These are phyloP conservation scores for Daedaleopsis nitida DNA, from an alignment of 768 basidiomycete genomes.

Conservation along the genomic window DNA sequence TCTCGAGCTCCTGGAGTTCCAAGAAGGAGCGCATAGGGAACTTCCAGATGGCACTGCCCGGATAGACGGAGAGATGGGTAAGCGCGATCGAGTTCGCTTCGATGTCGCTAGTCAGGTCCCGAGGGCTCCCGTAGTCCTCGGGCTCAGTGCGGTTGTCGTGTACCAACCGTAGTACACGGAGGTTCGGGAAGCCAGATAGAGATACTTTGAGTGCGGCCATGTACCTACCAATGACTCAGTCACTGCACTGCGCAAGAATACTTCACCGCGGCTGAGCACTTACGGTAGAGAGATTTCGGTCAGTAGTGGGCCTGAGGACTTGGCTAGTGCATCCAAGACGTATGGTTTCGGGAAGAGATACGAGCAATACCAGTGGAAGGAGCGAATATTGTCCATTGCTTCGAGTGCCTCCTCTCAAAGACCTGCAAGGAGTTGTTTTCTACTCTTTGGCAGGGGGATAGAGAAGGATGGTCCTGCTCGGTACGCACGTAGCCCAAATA, in stretches of 20 bases:
- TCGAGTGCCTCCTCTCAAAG: conserved; percentile 1
- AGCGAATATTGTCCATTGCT: not conserved
- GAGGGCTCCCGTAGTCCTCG: not conserved
- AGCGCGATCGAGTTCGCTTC: not conserved
- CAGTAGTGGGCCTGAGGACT: not conserved
- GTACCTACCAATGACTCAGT: not conserved
- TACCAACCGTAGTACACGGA: not conserved
- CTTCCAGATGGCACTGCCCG: not conserved
- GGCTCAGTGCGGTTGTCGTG: not conserved
- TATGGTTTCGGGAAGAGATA: not conserved
- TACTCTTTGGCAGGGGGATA: not conserved
- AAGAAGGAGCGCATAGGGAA: conserved; percentile 4
- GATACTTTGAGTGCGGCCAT: not conserved
- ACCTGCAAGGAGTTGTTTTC: too few species aligned
- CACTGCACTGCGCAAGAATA: too few species aligned
- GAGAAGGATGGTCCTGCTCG: not conserved
- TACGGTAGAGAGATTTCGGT: conserved; percentile 3
- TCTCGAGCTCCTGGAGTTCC: conserved; percentile 9
- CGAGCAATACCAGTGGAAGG: conserved; percentile 1
- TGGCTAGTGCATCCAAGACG: not conserved
- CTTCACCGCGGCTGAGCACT: not conserved
- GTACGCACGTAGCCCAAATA: not conserved
- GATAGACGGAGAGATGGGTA: not conserved
- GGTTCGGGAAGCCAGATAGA: not conserved
- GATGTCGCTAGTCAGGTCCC: not conserved